Evolutionary conservation across 352 stramenopile species (phyloP).

Genomic region (Pythium phragmiticola): DNA sequence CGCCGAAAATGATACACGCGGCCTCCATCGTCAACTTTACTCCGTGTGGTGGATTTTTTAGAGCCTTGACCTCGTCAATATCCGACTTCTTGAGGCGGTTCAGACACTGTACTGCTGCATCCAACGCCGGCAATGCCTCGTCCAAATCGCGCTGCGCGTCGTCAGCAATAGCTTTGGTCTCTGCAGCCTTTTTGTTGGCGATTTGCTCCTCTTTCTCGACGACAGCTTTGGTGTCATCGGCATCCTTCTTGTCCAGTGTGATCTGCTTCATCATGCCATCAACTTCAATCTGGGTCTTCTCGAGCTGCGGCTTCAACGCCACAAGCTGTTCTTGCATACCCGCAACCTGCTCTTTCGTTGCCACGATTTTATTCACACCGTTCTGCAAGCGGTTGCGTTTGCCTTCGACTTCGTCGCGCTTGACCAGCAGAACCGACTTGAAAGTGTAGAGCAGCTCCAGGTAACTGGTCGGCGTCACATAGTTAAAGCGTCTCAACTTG

Average conservation of each 20-base stretch:
- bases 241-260: slow-evolving; percentile 89
- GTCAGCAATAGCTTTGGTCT: slow-evolving; percentile 92
- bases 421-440: slow-evolving; percentile 86
- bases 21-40: slow-evolving; percentile 90
- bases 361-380: slow-evolving; percentile 92
- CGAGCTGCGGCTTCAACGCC: slow-evolving; percentile 90
- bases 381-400: slow-evolving; percentile 87
- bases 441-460: slow-evolving; percentile 93
- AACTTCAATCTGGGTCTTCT: slow-evolving; percentile 91
- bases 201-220: slow-evolving; percentile 91
- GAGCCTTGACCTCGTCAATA: slow-evolving; percentile 92
- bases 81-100: slow-evolving; percentile 92
- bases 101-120: slow-evolving; percentile 90
- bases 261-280: slow-evolving; percentile 95
- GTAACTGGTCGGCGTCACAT: slow-evolving; percentile 94
- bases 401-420: slow-evolving; percentile 87
- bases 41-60: slow-evolving; percentile 87
- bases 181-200: slow-evolving; percentile 89
- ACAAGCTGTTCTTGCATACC: slow-evolving; percentile 92
- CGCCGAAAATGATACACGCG: slow-evolving; percentile 93
- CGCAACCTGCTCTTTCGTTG: slow-evolving; percentile 90
- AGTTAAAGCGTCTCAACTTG: slow-evolving; percentile 89
- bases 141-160: slow-evolving; percentile 92
- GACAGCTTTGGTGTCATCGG: slow-evolving; percentile 89
- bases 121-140: slow-evolving; percentile 90